These are phyloP conservation scores for Candida ortonii DNA, from an alignment of 805 yeast genomes.

Conservation along the genomic window DNA sequence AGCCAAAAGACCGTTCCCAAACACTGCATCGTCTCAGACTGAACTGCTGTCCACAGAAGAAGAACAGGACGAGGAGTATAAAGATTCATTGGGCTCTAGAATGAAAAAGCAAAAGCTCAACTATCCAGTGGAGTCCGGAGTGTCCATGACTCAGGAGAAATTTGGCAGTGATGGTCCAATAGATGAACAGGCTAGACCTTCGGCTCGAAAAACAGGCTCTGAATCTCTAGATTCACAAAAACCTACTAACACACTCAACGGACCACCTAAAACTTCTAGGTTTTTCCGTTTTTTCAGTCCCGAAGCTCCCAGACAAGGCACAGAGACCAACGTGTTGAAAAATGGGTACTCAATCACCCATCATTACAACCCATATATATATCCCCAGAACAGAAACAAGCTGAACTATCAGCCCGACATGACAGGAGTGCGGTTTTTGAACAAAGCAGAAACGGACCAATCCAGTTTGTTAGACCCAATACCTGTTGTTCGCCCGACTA, in stretches of 20 bases:
- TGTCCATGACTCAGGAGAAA: too few relatives aligned
- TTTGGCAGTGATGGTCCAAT: too few relatives aligned
- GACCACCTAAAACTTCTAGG: slow-evolving; percentile 31
- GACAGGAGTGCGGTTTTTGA: slow-evolving; percentile 21
- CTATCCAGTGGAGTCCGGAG: too few relatives aligned
- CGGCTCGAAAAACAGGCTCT: too few relatives aligned
- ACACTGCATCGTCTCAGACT: too few relatives aligned
- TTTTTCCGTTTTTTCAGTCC: slow-evolving; percentile 23
- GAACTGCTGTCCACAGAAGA: too few relatives aligned
- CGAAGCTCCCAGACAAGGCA: slow-evolving; percentile 13
- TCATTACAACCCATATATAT: slow-evolving; percentile 44
- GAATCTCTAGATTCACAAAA: too few relatives aligned
- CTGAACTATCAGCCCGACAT: slow-evolving; percentile 44
- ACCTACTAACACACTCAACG: slow-evolving; percentile 10
- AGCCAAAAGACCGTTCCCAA: too few relatives aligned
- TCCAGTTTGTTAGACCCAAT: slow-evolving; percentile 20
- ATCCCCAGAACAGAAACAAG: slow-evolving; percentile 44
- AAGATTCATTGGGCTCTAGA: too few relatives aligned
- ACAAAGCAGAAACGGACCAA: slow-evolving; percentile 8
- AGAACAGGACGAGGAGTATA: too few relatives aligned
- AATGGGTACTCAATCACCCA: slow-evolving; percentile 20
- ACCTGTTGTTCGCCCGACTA: slow-evolving; percentile 60
- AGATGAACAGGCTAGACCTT: too few relatives aligned
- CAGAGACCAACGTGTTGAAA: slow-evolving; percentile 8
- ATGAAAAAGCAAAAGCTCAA: too few relatives aligned